phyloP scores from a whole-genome alignment of 2,329 filamentous ascomycete species.

The Alternaria metachromatica region DNA sequence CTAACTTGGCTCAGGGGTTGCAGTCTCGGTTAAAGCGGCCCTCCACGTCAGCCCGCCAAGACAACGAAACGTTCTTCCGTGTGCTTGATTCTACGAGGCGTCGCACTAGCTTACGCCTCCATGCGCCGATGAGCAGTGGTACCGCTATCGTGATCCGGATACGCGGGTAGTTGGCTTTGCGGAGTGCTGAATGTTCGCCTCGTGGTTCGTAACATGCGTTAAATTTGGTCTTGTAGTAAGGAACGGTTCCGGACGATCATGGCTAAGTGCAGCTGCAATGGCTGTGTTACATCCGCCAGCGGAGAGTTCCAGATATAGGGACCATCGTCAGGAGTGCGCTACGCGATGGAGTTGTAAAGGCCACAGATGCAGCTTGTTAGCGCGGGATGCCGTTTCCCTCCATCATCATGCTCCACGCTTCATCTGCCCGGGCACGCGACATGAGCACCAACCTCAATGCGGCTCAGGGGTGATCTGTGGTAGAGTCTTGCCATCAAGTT shows the following conservation, averaged over 20 bases:
- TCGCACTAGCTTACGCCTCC: conserved; percentile 2
- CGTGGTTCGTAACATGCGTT: background rate
- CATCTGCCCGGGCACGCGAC: conserved; percentile 14
- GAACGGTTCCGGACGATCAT: background rate
- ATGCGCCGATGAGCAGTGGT: background rate
- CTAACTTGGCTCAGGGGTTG: conserved; percentile 14
- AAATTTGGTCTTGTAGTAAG: background rate
- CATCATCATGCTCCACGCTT: background rate
- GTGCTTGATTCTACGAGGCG: conserved; percentile 13
- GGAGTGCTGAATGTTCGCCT: background rate
- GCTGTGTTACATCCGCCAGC: background rate
- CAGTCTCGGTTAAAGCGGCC: conserved; percentile 14
- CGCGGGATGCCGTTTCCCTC: conserved; percentile 4
- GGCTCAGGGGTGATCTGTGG: background rate
- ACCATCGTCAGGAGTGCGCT: background rate
- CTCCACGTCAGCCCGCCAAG: conserved; percentile 23
- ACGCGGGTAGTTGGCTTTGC: background rate
- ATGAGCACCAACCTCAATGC: background rate
- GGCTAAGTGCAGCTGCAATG: background rate
- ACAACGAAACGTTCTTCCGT: conserved; percentile 10
- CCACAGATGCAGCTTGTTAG: background rate
- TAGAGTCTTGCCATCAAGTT: background rate
- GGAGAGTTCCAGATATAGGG: background rate
- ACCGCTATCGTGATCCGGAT: conserved; percentile 1
- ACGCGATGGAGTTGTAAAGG: background rate